These are phyloP conservation scores for Solanum ossicruentum DNA, from an alignment of 257 asterid genomes.

Conservation along the genomic window DNA sequence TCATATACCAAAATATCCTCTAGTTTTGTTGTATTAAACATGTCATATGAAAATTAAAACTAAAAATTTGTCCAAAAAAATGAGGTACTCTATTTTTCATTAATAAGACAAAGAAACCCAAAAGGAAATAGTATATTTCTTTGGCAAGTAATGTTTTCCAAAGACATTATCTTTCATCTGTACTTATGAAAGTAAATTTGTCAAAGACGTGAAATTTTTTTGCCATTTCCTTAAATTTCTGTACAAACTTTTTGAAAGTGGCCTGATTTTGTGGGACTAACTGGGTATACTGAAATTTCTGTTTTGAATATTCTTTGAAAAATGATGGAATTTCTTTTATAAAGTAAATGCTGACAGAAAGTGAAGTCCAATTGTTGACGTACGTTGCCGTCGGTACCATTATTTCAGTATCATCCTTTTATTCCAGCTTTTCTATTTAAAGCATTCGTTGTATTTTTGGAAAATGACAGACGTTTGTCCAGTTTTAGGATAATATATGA, in stretches of 20 bases:
- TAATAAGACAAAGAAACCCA: too few relatives aligned
- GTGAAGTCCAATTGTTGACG: background rate
- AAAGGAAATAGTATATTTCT: background rate
- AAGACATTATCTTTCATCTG: background rate
- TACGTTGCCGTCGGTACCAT: slow-evolving; percentile 13
- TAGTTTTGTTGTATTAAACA: background rate
- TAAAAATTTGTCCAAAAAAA: too few relatives aligned
- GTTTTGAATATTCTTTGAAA: background rate
- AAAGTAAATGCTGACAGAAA: background rate
- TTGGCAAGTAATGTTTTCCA: background rate
- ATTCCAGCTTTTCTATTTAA: background rate
- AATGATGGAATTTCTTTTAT: background rate
- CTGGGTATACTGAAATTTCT: background rate
- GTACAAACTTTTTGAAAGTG: too few relatives aligned
- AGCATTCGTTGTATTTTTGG: background rate
- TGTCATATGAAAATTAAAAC: too few relatives aligned
- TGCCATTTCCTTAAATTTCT: background rate
- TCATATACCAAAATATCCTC: too few relatives aligned
- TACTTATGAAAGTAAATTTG: background rate
- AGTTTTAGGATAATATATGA: background rate
- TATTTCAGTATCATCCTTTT: background rate
- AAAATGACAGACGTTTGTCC: slow-evolving; percentile 10
- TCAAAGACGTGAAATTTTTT: background rate
- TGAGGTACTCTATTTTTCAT: too few relatives aligned
- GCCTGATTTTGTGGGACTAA: too few relatives aligned